Evolutionary conservation across 2,329 filamentous ascomycete species (phyloP), one percentile per base, ranked within the genome.

Genomic region (Fusarium miscanthi): DNA sequence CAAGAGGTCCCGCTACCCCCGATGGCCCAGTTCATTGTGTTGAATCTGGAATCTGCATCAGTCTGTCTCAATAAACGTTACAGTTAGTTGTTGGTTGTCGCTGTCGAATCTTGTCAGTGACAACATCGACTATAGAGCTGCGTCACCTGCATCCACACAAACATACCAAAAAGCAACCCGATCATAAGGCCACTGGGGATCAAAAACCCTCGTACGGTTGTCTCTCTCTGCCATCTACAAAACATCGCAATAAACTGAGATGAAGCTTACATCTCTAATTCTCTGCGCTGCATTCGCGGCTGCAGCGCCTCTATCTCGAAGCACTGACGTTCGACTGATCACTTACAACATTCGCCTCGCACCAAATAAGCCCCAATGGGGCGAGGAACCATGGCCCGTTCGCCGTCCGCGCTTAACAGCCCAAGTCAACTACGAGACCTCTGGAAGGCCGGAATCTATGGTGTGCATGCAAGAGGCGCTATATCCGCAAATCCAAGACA

Each of bases 381-480:
- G 86, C 57, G 90, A 92, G 78, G 82, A 87, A 66, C 83, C 81
- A 27, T 92, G 90, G 90, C 70, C 81, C 12, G 78, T 85, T 49
- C 87, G 91, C 21, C 82, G 84, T 37, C 85, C 86, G 4, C 82
- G 83, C 40, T 81, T 92, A 12, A 81, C 87, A 67, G 83, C 85
- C 19, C 85, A 89, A 74, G 81, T 92, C 4, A 81, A 83, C 48
- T 86, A 86, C 74, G 82, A 87, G 66, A 85, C 86, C 1, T 77
- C 84, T 0, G 81, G 83, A 59, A 83, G 85, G 16, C 79, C 82
- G 1, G 81, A 80, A 7, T 78, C 84, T 2, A 87, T 93, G 66
- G 81, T 93, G 57, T 92, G 90, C 68, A 83, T 93, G 30, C 91
- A 93, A 79, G 91, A 93, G 82, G 90, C 89, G 12, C 84, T 92